A percentile compares a stretch with the other conserved stretches of the same genome.
These are phyloP conservation scores for Populus tremula DNA, from an alignment of 345 rosid genomes.

Conservation along the genomic window DNA sequence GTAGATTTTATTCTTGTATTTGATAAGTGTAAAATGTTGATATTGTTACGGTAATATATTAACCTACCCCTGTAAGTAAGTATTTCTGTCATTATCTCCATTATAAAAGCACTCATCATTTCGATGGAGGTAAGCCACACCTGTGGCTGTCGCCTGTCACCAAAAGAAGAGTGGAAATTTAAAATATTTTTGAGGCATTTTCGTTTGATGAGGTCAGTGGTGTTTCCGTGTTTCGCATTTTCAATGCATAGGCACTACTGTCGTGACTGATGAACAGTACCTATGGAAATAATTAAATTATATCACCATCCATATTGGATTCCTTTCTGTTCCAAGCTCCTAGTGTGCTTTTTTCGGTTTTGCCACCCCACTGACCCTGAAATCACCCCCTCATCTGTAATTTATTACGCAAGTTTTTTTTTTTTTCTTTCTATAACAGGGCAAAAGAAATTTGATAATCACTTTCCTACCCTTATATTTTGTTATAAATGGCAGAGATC, in stretches of 20 bases:
- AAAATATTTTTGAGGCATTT: not conserved
- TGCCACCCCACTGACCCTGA: not conserved
- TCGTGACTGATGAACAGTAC: not conserved
- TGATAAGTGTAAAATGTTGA: too few relatives aligned
- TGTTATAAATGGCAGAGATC: not conserved
- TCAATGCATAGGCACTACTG: not conserved
- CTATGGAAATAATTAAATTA: not conserved
- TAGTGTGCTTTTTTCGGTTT: not conserved
- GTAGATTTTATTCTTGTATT: too few relatives aligned
- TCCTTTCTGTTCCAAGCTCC: not conserved
- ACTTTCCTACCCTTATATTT: slow-evolving; percentile 4
- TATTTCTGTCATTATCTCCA: too few relatives aligned
- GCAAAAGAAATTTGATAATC: not conserved
- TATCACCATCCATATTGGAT: not conserved
- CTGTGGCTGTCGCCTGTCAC: not conserved
- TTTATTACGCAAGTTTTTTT: not conserved
- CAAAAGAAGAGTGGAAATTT: not conserved
- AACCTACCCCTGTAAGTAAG: too few relatives aligned
- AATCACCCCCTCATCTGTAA: not conserved
- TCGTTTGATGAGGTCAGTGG: not conserved
- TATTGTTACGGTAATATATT: too few relatives aligned
- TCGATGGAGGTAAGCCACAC: not conserved
- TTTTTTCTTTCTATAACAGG: not conserved
- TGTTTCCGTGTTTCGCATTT: not conserved
- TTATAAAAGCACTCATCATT: too few relatives aligned